Base-by-base conservation (phyloP, 306 rosid species). In the Gastrolobium villosum region DNA sequence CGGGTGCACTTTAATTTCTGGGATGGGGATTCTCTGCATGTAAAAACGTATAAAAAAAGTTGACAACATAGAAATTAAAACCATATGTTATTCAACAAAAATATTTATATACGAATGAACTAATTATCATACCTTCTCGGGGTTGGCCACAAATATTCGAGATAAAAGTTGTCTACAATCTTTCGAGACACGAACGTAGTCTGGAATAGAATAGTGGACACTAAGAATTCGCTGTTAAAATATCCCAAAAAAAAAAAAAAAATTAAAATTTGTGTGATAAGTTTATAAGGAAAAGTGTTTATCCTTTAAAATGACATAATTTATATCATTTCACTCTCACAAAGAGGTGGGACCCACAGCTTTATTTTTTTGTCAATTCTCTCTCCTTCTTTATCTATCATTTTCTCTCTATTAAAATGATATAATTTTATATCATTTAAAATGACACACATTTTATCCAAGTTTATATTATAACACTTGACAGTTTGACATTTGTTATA, bases 91-190 rank as follows among this genome's bases (percentile, higher is more conserved):
- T 20, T 20, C 26, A 20, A 20, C 26, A 20, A 20, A 20, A 56
- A 70, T 26, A 65, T 20, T 10, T 30, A 37, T 15, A 59, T 1
- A 10, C 5, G 20, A 67, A 82, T 36, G 26, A 20, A 65, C 2
- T 50, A 43, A 41, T 48, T 10, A 76, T 4, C 10, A 39, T 88
- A 96, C 99, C 97, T 89, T 93, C 60, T 91, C 98, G 0, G 99
- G 98, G 65, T 87, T 88, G 20, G 98, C 94, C 6, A 90, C 93
- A 30, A 96, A 96, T 44, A 93, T 91, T 60, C 89, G 87, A 73
- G 99, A 91, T 41, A 96, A 87, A 36, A 96, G 99, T 70, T 93
- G 98, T 9, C 80, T 85, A 57, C 99, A 96, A 48, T 96, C 99
- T 73, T 75, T 60, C 7, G 92, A 81, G 3, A 96, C 30, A 15